phyloP scores from a whole-genome alignment of 345 rosid species.

The Citrus inodora region DNA sequence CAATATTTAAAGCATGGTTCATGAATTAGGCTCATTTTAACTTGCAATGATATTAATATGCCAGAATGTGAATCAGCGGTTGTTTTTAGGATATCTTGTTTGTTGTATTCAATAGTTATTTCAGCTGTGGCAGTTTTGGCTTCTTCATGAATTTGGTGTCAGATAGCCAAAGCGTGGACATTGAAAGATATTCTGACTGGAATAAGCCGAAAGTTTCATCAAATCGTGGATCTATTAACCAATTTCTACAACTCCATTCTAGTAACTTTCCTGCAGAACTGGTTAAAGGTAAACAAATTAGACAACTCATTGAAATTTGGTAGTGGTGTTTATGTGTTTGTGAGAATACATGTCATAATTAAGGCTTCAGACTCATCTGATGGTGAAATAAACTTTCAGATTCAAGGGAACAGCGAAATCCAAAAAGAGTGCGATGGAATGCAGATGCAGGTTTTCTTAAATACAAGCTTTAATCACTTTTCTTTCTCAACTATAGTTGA shows the following conservation, averaged over 20 bases:
- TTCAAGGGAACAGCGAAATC: conserved; percentile 19
- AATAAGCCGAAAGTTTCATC: conserved; percentile 30
- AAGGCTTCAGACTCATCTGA: background rate
- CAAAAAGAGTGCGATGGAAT: conserved; percentile 45
- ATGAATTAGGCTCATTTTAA: background rate
- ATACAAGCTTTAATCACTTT: background rate
- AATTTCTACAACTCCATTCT: conserved; percentile 32
- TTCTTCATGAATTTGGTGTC: conserved; percentile 11
- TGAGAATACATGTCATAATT: background rate
- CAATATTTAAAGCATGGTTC: too few relatives aligned
- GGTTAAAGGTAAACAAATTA: conserved; percentile 36
- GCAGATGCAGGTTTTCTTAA: conserved; percentile 36
- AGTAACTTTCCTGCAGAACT: conserved; percentile 52
- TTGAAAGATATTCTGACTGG: conserved; percentile 52
- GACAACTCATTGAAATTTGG: conserved; percentile 3
- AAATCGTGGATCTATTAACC: conserved; percentile 36
- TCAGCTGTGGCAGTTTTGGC: background rate
- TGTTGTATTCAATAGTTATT: background rate
- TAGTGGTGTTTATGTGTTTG: background rate
- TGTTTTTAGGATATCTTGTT: background rate
- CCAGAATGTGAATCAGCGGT: background rate
- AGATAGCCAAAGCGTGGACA: conserved; percentile 36
- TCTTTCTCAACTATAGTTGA: background rate
- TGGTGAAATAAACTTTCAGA: conserved; percentile 23
- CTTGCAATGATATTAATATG: background rate